Percentiles rank a stretch among this genome's conserved stretches.
Evolutionary conservation across 805 yeast genomes (phyloP).

Genomic region (Lachancea thermotolerans): DNA sequence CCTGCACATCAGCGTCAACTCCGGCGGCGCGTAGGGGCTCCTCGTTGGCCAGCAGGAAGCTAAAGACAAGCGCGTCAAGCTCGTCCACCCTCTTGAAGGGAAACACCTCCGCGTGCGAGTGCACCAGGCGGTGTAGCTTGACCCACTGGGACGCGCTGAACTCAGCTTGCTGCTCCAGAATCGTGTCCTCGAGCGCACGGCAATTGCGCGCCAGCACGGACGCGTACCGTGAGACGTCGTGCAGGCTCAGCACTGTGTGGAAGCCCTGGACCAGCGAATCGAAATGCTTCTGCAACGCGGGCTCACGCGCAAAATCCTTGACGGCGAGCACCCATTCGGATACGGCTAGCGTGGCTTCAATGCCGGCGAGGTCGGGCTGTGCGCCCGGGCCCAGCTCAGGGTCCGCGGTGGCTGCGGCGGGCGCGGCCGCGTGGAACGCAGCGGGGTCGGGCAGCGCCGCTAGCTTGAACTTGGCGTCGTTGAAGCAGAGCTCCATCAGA

Average conservation of each 20-base stretch:
- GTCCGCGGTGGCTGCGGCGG: neutral
- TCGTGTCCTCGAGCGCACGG: conserved; percentile 10
- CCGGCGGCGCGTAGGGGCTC: neutral
- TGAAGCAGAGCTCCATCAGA: conserved; percentile 28
- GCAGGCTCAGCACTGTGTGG: conserved; percentile 3
- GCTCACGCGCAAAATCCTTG: conserved; percentile 15
- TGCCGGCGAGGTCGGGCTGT: neutral
- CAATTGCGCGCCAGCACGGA: conserved; percentile 10
- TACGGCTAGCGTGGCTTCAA: conserved; percentile 11
- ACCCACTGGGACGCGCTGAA: conserved; percentile 20
- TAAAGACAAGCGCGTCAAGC: neutral
- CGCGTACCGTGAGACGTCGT: conserved; percentile 3
- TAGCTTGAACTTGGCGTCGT: conserved; percentile 21
- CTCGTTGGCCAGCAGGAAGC: conserved; percentile 3
- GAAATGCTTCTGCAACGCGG: conserved; percentile 11
- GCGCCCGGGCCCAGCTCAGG: neutral
- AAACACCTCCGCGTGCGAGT: neutral
- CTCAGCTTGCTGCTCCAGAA: conserved; percentile 8
- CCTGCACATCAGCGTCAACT: neutral
- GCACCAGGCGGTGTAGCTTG: conserved; percentile 14
- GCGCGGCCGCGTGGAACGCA: neutral
- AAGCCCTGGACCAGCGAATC: conserved; percentile 16
- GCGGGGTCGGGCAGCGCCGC: conserved; percentile 17
- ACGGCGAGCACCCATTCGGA: conserved; percentile 25
- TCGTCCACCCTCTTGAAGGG: conserved; percentile 2